phyloP scores from a whole-genome alignment of 164 flowering plant genomes.

The Paratinospora sagittata region DNA sequence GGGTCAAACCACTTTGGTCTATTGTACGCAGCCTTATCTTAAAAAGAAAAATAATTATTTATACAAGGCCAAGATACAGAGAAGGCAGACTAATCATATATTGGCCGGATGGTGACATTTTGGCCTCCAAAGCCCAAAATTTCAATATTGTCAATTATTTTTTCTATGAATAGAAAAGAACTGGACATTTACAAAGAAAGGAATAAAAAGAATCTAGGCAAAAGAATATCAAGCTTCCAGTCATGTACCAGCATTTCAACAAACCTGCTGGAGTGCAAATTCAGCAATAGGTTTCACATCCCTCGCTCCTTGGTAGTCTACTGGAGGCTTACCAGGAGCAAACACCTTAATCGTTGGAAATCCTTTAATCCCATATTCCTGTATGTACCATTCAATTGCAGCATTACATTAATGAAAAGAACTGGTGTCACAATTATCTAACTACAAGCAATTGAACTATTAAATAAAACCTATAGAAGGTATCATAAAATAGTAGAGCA shows the following conservation, averaged over 20 bases:
- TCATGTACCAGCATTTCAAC: conserved; percentile 3
- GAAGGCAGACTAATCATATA: background rate
- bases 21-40: too few relatives aligned
- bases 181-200: too few relatives aligned
- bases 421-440: too few relatives aligned
- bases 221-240: background rate
- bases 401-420: background rate
- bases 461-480: too few relatives aligned
- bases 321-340: conserved; percentile 85
- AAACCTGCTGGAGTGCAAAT: conserved; percentile 79
- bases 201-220: background rate
- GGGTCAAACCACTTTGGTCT: too few relatives aligned
- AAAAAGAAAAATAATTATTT: background rate
- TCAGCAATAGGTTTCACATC: conserved; percentile 89
- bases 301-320: conserved; percentile 93
- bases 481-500: too few relatives aligned
- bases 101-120: background rate
- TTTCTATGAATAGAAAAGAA: too few relatives aligned
- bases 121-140: too few relatives aligned
- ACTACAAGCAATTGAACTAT: too few relatives aligned
- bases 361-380: conserved; percentile 94
- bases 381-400: conserved; percentile 8
- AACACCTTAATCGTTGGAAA: conserved; percentile 97
- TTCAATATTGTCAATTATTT: too few relatives aligned
- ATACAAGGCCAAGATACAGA: background rate